A percentile compares a stretch with the other conserved stretches of the same genome.
These are phyloP conservation scores for Suillus fuscotomentosus DNA, from an alignment of 768 basidiomycete genomes.

Conservation along the genomic window DNA sequence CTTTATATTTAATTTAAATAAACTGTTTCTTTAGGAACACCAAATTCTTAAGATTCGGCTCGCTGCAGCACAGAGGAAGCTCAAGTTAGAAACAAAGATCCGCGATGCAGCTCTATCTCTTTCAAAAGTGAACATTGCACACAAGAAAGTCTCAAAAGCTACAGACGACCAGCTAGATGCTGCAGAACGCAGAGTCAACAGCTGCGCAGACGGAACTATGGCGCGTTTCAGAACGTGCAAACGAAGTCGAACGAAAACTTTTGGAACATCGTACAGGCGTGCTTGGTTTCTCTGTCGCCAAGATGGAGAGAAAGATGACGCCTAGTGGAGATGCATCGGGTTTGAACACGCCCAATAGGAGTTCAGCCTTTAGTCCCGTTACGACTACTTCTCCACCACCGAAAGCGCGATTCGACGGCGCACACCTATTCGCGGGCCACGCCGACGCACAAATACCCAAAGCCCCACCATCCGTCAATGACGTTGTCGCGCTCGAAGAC, in stretches of 20 bases:
- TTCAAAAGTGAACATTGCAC: constrained; percentile 57
- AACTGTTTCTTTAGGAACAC: constrained; percentile 56
- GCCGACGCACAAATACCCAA: constrained; percentile 57
- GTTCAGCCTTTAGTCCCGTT: constrained; percentile 50
- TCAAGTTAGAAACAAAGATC: constrained; percentile 81
- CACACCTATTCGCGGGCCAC: constrained; percentile 85
- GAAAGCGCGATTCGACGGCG: constrained; percentile 71
- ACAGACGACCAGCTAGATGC: constrained; percentile 68
- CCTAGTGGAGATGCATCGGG: constrained; percentile 41
- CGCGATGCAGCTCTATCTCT: constrained; percentile 83
- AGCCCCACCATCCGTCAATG: constrained; percentile 42
- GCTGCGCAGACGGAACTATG: constrained; percentile 68
- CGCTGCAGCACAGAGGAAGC: constrained; percentile 66
- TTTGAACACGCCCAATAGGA: constrained; percentile 50
- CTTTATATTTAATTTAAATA: constrained; percentile 14
- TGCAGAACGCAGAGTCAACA: constrained; percentile 73
- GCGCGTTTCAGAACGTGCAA: constrained; percentile 61
- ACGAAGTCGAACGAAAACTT: constrained; percentile 60
- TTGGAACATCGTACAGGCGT: constrained; percentile 85
- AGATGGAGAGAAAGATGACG: constrained; percentile 57
- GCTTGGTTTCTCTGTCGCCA: constrained; percentile 67
- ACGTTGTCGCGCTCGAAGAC: constrained; percentile 57
- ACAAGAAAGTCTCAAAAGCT: constrained; percentile 61
- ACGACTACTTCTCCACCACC: constrained; percentile 41
- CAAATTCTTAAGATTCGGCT: constrained; percentile 65